These are phyloP conservation scores for Pisolithus orientalis DNA, from an alignment of 768 basidiomycete genomes.

Conservation along the genomic window DNA sequence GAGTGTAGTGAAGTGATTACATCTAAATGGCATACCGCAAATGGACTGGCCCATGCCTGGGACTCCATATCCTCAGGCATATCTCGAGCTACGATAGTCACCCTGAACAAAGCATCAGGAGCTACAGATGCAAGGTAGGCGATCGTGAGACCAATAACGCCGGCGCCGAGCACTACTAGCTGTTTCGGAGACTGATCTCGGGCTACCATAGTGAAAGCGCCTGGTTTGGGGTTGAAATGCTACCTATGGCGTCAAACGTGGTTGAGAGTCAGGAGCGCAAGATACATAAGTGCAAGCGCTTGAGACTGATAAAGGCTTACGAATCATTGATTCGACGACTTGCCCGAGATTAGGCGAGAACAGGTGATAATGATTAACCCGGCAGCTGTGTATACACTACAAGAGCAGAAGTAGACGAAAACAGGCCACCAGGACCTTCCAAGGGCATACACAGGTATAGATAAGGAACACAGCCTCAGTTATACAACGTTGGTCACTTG, in stretches of 20 bases:
- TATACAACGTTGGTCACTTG: too few relatives aligned
- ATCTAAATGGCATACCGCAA: conserved; percentile 32
- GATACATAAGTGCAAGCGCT: too few relatives aligned
- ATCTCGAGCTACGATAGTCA: conserved; percentile 31
- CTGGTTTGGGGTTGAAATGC: too few relatives aligned
- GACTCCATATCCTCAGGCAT: conserved; percentile 34
- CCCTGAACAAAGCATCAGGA: conserved; percentile 8
- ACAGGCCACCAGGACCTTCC: not conserved
- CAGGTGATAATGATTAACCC: too few relatives aligned
- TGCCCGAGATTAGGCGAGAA: too few relatives aligned
- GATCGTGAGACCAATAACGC: conserved; percentile 34
- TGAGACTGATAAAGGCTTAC: too few relatives aligned
- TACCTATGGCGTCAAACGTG: too few relatives aligned
- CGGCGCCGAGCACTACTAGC: conserved; percentile 32
- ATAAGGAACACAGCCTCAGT: not conserved
- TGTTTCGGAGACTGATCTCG: conserved; percentile 4
- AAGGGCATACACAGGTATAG: conserved; percentile 7
- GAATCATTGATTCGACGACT: too few relatives aligned
- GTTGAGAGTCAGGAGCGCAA: too few relatives aligned
- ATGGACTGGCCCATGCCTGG: conserved; percentile 45
- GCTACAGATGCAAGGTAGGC: conserved; percentile 28
- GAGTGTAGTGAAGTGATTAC: not conserved
- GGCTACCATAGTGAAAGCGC: too few relatives aligned
- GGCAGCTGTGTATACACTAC: too few relatives aligned
- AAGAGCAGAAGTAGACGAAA: too few relatives aligned